Conservation (phyloP, 2,329 filamentous ascomycete genomes). For the Mariannaea sp. region DNA sequence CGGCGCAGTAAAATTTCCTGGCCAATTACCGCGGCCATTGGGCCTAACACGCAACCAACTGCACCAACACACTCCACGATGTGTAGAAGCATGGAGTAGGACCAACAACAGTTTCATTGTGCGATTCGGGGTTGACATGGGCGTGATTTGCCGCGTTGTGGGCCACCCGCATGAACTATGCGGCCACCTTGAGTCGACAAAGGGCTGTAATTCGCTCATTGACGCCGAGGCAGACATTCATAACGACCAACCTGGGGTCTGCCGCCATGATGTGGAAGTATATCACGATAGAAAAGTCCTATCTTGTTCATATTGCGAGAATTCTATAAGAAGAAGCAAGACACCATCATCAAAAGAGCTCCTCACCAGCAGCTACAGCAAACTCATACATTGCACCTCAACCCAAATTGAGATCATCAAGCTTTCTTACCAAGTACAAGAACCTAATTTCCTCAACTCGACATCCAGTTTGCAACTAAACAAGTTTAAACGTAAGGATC, state of each 20-base stretch:
- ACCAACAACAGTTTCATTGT: neutral
- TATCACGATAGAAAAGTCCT: neutral
- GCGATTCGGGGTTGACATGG: too few relatives aligned
- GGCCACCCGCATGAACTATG: neutral
- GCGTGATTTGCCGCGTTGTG: neutral
- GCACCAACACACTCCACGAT: neutral
- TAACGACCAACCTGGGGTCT: neutral
- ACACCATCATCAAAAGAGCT: neutral
- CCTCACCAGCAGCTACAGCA: too few relatives aligned
- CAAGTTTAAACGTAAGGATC: neutral
- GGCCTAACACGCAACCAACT: neutral
- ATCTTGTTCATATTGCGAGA: neutral
- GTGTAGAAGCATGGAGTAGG: neutral
- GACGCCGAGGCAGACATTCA: neutral
- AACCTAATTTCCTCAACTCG: neutral
- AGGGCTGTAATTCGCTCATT: too few relatives aligned
- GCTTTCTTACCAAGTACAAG: neutral
- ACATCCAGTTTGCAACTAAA: neutral
- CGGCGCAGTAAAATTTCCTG: neutral
- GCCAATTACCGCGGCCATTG: neutral
- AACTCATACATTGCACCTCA: too few relatives aligned
- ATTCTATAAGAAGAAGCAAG: neutral
- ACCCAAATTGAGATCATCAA: neutral
- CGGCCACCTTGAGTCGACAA: too few relatives aligned
- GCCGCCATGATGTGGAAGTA: neutral